A percentile compares a stretch with the other conserved stretches of the same genome.
Conservation (phyloP, 2,329 filamentous ascomycete species). For the Penicillium vulpinum region DNA sequence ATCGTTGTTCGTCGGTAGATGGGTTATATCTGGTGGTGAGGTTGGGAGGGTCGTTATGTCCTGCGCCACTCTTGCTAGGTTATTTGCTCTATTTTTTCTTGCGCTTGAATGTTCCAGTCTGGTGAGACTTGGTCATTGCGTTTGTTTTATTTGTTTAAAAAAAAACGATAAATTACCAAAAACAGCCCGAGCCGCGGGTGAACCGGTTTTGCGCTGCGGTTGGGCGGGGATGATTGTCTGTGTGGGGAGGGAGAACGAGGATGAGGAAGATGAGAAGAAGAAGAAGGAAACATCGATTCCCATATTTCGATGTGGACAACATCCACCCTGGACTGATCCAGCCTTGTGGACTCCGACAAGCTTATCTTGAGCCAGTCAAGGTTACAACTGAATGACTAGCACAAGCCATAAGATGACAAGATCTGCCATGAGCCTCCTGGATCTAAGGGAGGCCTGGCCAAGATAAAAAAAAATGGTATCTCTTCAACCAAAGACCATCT, state of each 20-base stretch:
- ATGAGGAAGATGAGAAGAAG: conserved; percentile 5
- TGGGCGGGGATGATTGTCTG: conserved; percentile 19
- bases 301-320: conserved; percentile 19
- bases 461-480: conserved; percentile 8
- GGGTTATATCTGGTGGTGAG: not conserved
- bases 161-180: conserved; percentile 12
- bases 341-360: conserved; percentile 16
- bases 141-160: conserved; percentile 13
- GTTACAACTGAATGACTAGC: not conserved
- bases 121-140: conserved; percentile 13
- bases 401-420: conserved; percentile 18
- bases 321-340: conserved; percentile 15
- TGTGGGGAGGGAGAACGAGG: not conserved
- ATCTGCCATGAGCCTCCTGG: conserved; percentile 10
- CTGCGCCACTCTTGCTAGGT: not conserved
- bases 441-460: not conserved
- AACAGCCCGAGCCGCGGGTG: conserved; percentile 21
- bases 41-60: not conserved
- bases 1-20: conserved; percentile 43
- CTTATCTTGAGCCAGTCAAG: conserved; percentile 18
- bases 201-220: conserved; percentile 18
- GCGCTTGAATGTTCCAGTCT: conserved; percentile 11
- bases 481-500: conserved; percentile 14
- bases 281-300: conserved; percentile 16
- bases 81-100: not conserved